Evolutionary conservation across 2,329 filamentous ascomycete genomes (phyloP).

Genomic region (Fusarium neocosmosporiellum): DNA sequence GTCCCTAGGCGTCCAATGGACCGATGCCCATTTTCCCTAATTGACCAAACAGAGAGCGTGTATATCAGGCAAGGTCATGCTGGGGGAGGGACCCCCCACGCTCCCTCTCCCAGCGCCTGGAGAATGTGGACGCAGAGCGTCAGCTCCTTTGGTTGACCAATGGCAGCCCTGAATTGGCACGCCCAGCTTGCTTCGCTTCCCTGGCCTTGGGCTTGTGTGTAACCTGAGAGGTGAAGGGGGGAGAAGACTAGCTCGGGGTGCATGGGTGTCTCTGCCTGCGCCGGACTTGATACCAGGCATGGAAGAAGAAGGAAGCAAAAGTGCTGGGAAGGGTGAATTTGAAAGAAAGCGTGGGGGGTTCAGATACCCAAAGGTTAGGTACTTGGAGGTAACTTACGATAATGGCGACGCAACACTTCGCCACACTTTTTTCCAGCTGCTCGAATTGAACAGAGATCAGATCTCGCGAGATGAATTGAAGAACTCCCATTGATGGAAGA

Average conservation of each 20-base stretch:
- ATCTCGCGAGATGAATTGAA: not conserved
- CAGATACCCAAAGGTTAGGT: not conserved
- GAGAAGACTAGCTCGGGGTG: not conserved
- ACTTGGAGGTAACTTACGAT: conserved; percentile 11
- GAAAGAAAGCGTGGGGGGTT: conserved; percentile 18
- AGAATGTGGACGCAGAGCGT: conserved; percentile 3
- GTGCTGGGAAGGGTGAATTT: not conserved
- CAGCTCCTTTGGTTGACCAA: conserved; percentile 23
- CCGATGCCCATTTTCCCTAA: not conserved
- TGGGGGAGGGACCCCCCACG: conserved; percentile 33
- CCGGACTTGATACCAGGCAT: not conserved
- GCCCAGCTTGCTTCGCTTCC: conserved; percentile 10
- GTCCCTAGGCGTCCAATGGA: conserved; percentile 11
- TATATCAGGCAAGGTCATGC: conserved; percentile 4
- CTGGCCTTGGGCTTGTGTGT: conserved; percentile 23
- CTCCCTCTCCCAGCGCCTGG: not conserved
- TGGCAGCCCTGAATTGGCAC: conserved; percentile 29
- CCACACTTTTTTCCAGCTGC: not conserved
- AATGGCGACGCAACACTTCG: conserved; percentile 5
- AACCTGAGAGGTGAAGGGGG: conserved; percentile 20
- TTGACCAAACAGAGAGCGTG: conserved; percentile 10
- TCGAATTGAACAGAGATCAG: not conserved
- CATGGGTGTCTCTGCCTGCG: not conserved
- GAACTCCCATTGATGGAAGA: conserved; percentile 10
- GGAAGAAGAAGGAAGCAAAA: not conserved